Percentiles rank a stretch among this genome's conserved stretches.
These are phyloP conservation scores for Trichoderma sp. DNA, from an alignment of 2,329 filamentous ascomycete genomes.

Conservation along the genomic window DNA sequence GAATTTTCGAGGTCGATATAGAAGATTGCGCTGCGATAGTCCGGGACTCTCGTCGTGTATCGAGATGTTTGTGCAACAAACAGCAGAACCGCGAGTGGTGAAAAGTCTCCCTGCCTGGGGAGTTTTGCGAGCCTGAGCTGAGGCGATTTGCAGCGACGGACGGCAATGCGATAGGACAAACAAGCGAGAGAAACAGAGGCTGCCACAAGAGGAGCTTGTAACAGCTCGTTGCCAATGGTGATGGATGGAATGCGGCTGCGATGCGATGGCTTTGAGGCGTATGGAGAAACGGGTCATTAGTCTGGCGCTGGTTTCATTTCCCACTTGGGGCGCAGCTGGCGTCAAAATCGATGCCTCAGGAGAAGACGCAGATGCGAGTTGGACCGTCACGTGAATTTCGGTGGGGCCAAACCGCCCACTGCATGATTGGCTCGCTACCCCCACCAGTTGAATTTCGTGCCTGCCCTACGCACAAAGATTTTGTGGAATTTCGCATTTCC, in stretches of 20 bases:
- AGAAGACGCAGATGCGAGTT: conserved; percentile 15
- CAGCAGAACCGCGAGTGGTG: conserved; percentile 13
- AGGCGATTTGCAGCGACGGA: neutral
- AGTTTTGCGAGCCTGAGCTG: neutral
- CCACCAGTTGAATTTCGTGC: conserved; percentile 36
- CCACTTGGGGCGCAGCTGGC: conserved; percentile 12
- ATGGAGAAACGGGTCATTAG: conserved; percentile 18
- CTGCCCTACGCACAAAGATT: conserved; percentile 45
- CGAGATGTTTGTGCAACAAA: conserved; percentile 15
- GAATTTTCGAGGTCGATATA: neutral
- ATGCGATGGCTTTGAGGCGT: conserved; percentile 14
- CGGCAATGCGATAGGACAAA: neutral
- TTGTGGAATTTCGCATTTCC: conserved; percentile 39
- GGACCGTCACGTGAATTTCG: conserved; percentile 28
- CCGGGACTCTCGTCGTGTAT: neutral
- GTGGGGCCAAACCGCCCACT: conserved; percentile 12
- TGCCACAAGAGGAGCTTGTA: conserved; percentile 25
- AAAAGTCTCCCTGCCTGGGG: conserved; percentile 14
- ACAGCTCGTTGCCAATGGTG: conserved; percentile 20
- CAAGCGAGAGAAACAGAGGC: conserved; percentile 18
- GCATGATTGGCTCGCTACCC: conserved; percentile 39
- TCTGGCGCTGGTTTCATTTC: conserved; percentile 19
- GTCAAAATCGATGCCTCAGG: conserved; percentile 12
- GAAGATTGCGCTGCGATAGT: neutral
- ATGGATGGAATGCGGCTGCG: conserved; percentile 25